Conservation (phyloP, 208 protist genomes). For the Giardia duodenalis region DNA sequence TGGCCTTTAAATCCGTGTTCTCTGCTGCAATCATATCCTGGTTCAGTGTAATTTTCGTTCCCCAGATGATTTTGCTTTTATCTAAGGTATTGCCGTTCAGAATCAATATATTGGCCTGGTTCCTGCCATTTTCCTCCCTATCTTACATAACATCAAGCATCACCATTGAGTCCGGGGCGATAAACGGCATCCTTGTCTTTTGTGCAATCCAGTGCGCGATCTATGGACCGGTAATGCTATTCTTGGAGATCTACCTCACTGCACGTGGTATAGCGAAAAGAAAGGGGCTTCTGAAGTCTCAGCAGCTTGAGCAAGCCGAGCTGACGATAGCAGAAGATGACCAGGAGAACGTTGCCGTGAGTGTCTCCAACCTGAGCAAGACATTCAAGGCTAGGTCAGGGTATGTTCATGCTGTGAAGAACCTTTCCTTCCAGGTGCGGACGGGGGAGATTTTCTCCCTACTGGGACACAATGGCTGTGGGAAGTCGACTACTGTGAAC, state of each 20-base stretch:
- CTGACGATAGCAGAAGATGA: background rate
- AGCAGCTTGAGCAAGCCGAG: background rate
- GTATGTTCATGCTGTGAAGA: background rate
- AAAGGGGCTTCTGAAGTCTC: background rate
- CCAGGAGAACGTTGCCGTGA: background rate
- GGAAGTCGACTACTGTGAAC: conserved; percentile 7
- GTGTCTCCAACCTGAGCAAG: background rate
- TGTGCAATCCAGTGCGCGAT: background rate
- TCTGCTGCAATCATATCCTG: background rate
- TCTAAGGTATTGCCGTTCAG: background rate
- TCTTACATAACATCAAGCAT: background rate
- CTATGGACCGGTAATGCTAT: background rate
- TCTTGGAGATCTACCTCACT: background rate
- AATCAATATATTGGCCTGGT: background rate
- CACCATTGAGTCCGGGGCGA: no score
- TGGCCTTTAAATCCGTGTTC: background rate
- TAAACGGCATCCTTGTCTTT: background rate
- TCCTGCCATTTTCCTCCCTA: background rate
- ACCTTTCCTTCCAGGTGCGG: background rate
- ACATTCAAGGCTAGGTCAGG: background rate
- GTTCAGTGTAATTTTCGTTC: conserved; percentile 17
- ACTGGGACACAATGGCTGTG: background rate
- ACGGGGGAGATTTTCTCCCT: background rate
- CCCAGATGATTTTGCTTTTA: background rate
- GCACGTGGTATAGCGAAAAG: background rate